Base-by-base conservation (phyloP, 1,284 basidiomycete species). In the Pholiota adiposa region DNA sequence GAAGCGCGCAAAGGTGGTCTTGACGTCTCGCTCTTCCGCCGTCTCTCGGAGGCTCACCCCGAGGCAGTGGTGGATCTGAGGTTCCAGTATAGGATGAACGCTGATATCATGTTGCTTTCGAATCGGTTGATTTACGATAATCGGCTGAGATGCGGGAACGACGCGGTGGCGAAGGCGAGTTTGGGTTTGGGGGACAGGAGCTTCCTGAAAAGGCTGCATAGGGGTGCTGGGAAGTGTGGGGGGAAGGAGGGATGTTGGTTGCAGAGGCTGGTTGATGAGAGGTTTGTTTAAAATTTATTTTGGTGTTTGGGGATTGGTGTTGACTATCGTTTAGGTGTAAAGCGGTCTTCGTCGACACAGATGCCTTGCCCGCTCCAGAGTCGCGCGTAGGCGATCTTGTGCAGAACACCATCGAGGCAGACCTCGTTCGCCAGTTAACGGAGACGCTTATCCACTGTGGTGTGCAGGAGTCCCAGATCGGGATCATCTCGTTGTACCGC, bases 1-100 rank as follows among this genome's bases (percentile, higher is more conserved):
- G 83, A 82, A 12, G 97, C 97, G 0, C 87, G 89, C 27, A 85
- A 86, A 67, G 93, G 90, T 2, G 97, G 97, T 0, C 79, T 98
- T 25, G 95, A 98, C 64, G 80, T 92, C 1, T 96, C 94, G 0
- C 82, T 99, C 8, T 99, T 99, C 81, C 87, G 92, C 51, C 83
- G 89, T 1, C 83, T 99, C 3, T 94, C 92, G 0, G 90, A 95
- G 48, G 88, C 90, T 0, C 93, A 98, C 69, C 93, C 94, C 0
- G 75, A 86, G 19, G 87, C 94, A 1, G 90, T 98, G 43, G 85
- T 92, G 18, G 89, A 96, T 64, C 82, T 99, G 31, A 83, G 86
- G 0, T 82, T 90, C 54, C 97, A 99, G 72, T 99, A 99, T 72
- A 84, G 97, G 55, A 99, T 99, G 97, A 98, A 97, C 73, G 86